A percentile compares a stretch with the other conserved stretches of the same genome.
These are phyloP conservation scores for Medicago truncatula DNA, from an alignment of 306 rosid genomes.

Conservation along the genomic window DNA sequence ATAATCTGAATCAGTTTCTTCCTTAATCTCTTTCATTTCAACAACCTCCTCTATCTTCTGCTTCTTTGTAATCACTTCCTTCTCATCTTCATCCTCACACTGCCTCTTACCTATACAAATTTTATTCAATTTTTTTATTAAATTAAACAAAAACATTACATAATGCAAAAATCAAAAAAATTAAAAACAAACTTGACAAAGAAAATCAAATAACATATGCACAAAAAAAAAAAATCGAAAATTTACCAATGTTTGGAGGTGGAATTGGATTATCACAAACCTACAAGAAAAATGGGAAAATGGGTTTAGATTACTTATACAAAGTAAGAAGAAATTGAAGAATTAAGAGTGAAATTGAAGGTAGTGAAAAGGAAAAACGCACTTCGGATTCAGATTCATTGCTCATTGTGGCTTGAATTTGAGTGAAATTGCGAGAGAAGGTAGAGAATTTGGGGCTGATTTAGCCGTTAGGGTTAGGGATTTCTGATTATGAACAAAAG, in stretches of 20 bases:
- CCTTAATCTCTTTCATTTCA: constrained; percentile 52
- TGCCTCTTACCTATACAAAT: constrained; percentile 59
- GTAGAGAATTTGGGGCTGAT: neutral
- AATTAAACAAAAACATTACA: constrained; percentile 6
- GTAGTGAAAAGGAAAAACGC: neutral
- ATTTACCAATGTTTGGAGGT: neutral
- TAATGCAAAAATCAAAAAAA: neutral
- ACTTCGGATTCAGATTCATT: constrained; percentile 1
- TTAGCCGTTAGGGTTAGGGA: constrained; percentile 15
- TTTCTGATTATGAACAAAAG: neutral
- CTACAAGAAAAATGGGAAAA: neutral
- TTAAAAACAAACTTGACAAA: neutral
- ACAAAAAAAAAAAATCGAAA: neutral
- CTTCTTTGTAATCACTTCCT: constrained; percentile 62
- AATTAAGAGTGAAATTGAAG: neutral
- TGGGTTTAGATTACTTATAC: neutral
- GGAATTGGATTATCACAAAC: neutral
- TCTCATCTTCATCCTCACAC: constrained; percentile 53
- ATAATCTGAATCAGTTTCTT: constrained; percentile 53
- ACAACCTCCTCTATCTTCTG: constrained; percentile 57
- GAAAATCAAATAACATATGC: neutral
- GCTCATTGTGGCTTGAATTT: neutral
- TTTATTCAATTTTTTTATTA: neutral
- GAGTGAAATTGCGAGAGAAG: neutral
- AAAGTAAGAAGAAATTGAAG: neutral